These are phyloP conservation scores for Noccaea caerulescens DNA, from an alignment of 345 rosid species.

Conservation along the genomic window DNA sequence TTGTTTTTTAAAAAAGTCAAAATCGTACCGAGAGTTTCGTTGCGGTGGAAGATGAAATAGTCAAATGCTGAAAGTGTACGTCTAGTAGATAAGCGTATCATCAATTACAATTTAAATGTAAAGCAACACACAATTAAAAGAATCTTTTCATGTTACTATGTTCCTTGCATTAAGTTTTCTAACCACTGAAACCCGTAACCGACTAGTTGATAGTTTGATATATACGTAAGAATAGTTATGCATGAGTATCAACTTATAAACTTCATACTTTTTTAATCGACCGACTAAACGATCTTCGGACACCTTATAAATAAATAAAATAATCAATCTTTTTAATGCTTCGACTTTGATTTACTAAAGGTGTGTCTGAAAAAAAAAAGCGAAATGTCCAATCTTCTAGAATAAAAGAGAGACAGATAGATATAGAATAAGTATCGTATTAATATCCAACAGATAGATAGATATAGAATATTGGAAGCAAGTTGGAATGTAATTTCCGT, in stretches of 20 bases:
- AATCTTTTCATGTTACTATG: slow-evolving; percentile 41
- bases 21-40: slow-evolving; percentile 23
- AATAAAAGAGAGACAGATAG: too few species aligned
- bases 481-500: too few species aligned
- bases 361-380: too few species aligned
- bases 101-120: slow-evolving; percentile 5
- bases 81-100: slow-evolving; percentile 10
- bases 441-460: too few species aligned
- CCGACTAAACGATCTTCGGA: too few species aligned
- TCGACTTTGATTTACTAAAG: too few species aligned
- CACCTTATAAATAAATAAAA: too few species aligned
- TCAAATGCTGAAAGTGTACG: slow-evolving; percentile 37
- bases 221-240: slow-evolving; percentile 23
- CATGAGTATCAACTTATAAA: slow-evolving; percentile 6
- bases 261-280: neutral
- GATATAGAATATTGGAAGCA: too few species aligned
- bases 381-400: too few species aligned
- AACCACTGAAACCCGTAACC: slow-evolving; percentile 36
- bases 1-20: slow-evolving; percentile 21
- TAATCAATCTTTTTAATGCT: too few species aligned
- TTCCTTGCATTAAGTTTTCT: slow-evolving; percentile 22
- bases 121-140: slow-evolving; percentile 25
- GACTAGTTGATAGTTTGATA: slow-evolving; percentile 31
- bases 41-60: slow-evolving; percentile 17
- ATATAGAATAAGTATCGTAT: too few species aligned